phyloP scores from a whole-genome alignment of 306 rosid genomes.

The Acacia melanoxylon region DNA sequence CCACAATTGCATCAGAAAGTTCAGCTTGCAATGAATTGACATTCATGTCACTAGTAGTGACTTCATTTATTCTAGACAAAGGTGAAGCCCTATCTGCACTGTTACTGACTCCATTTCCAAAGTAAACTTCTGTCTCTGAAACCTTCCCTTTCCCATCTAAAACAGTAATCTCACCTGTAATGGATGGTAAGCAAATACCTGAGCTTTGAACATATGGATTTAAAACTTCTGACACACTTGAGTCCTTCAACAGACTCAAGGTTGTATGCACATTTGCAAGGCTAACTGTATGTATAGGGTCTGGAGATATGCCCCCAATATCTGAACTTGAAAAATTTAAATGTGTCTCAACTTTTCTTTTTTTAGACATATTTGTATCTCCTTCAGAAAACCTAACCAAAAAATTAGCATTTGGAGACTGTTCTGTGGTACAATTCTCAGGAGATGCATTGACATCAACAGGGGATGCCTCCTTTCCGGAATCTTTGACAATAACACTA shows the following conservation, averaged over 20 bases:
- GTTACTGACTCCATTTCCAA: slow-evolving; percentile 30
- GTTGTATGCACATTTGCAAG: slow-evolving; percentile 40
- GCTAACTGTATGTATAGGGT: slow-evolving; percentile 33
- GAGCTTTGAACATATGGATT: slow-evolving; percentile 46
- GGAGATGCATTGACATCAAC: slow-evolving; percentile 36
- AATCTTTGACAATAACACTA: slow-evolving; percentile 28
- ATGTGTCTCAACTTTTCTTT: slow-evolving; percentile 41
- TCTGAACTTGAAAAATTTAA: slow-evolving; percentile 42
- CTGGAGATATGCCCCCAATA: slow-evolving; percentile 33
- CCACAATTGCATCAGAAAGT: slow-evolving; percentile 37
- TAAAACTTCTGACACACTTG: slow-evolving; percentile 39
- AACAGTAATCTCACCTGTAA: slow-evolving; percentile 28
- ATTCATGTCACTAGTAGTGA: slow-evolving; percentile 28
- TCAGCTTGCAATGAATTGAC: slow-evolving; percentile 34
- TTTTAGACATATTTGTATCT: slow-evolving; percentile 36
- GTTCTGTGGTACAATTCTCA: slow-evolving; percentile 41
- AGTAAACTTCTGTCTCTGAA: slow-evolving; percentile 38
- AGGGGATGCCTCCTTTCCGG: slow-evolving; percentile 33
- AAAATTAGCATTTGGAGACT: slow-evolving; percentile 31
- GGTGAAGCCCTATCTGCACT: slow-evolving; percentile 36
- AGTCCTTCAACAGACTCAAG: slow-evolving; percentile 33
- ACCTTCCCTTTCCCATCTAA: slow-evolving; percentile 34
- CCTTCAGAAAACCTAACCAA: slow-evolving; percentile 42
- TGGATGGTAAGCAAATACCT: slow-evolving; percentile 40
- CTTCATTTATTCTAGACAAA: slow-evolving; percentile 46